phyloP scores from a whole-genome alignment of 306 rosid species.

The Lathyrus aphaca region DNA sequence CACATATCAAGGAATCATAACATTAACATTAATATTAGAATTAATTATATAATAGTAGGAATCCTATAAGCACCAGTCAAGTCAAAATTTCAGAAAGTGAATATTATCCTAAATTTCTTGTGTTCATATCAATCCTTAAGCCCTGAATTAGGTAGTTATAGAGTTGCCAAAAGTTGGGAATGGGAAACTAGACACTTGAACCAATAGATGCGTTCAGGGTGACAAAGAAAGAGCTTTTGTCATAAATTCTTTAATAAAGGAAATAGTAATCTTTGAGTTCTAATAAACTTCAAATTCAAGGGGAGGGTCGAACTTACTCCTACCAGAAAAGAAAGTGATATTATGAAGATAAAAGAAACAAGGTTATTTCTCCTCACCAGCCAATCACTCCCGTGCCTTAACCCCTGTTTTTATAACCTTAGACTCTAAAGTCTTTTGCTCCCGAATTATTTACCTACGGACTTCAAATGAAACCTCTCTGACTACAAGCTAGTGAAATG shows the following conservation, averaged over 20 bases:
- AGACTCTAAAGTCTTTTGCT: neutral
- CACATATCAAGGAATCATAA: neutral
- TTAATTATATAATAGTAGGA: neutral
- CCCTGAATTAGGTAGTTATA: neutral
- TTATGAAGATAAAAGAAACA: neutral
- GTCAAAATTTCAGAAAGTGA: neutral
- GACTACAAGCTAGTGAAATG: neutral
- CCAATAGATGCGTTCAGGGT: neutral
- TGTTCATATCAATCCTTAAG: neutral
- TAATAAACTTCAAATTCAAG: neutral
- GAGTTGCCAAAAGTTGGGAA: neutral
- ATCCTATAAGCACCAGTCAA: neutral
- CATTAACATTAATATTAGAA: neutral
- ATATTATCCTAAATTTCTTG: neutral
- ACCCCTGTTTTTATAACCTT: neutral
- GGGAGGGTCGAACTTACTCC: neutral
- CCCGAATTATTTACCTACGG: neutral
- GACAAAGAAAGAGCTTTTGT: neutral
- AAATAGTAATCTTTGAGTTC: neutral
- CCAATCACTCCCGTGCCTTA: neutral
- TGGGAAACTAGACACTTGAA: neutral
- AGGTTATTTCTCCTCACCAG: constrained; percentile 3
- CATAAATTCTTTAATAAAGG: neutral
- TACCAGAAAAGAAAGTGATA: neutral
- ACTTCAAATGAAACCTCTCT: neutral